These are phyloP conservation scores for Colletotrichum liaoningense DNA, from an alignment of 2,329 filamentous ascomycete species.

Conservation along the genomic window DNA sequence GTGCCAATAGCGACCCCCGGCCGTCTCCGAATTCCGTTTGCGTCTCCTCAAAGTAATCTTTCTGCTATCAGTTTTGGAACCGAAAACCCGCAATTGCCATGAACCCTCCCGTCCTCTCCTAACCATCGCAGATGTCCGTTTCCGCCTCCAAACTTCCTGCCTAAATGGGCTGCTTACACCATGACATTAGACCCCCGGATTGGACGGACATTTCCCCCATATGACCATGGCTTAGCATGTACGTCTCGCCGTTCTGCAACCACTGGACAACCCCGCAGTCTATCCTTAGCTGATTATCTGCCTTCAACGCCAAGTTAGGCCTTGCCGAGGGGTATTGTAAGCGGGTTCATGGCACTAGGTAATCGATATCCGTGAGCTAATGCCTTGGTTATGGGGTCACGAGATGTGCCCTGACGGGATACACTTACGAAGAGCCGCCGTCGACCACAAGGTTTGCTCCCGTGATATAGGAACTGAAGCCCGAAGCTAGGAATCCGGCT, in stretches of 20 bases:
- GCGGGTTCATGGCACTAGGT: slow-evolving; percentile 51
- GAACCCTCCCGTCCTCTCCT: neutral
- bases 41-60: slow-evolving; percentile 9
- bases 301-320: slow-evolving; percentile 3
- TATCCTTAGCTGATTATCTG: neutral
- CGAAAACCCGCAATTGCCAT: slow-evolving; percentile 12
- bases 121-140: slow-evolving; percentile 4
- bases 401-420: neutral
- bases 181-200: neutral
- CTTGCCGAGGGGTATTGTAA: slow-evolving; percentile 51
- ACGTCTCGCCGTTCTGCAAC: neutral
- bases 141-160: slow-evolving; percentile 16
- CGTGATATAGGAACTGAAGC: slow-evolving; percentile 72
- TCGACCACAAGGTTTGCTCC: slow-evolving; percentile 72
- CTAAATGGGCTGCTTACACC: slow-evolving; percentile 10
- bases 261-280: slow-evolving; percentile 23
- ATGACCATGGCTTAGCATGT: slow-evolving; percentile 15
- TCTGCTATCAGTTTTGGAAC: slow-evolving; percentile 26
- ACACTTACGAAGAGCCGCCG: slow-evolving; percentile 61
- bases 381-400: slow-evolving; percentile 1
- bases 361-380: slow-evolving; percentile 31
- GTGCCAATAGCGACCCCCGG: slow-evolving; percentile 10
- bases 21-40: slow-evolving; percentile 35
- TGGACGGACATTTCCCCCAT: slow-evolving; percentile 15
- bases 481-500: slow-evolving; percentile 71